These are phyloP conservation scores for Scheffersomyces stipitis DNA, from an alignment of 805 yeast species.

Conservation along the genomic window DNA sequence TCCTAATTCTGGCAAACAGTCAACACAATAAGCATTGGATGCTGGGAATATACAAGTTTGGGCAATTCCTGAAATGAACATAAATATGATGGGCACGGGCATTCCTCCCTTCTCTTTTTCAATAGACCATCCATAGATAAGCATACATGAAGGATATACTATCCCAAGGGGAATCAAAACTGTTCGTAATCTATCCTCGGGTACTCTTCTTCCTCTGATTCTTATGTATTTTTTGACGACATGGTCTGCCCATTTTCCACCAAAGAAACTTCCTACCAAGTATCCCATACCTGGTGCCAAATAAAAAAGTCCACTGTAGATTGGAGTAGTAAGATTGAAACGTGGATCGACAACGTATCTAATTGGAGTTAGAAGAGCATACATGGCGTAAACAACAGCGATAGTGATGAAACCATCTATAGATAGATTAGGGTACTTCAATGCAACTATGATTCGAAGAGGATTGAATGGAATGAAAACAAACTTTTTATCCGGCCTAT, in stretches of 20 bases:
- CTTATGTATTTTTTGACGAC: conserved; percentile 44
- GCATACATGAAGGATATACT: conserved; percentile 42
- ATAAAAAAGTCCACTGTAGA: conserved; percentile 53
- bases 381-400: conserved; percentile 50
- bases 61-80: conserved; percentile 49
- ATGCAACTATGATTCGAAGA: conserved; percentile 40
- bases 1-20: conserved; percentile 51
- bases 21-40: conserved; percentile 58
- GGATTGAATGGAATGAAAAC: conserved; percentile 49
- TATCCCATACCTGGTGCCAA: conserved; percentile 60
- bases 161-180: conserved; percentile 41
- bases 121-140: conserved; percentile 56
- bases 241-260: conserved; percentile 54
- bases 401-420: conserved; percentile 44
- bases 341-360: conserved; percentile 56
- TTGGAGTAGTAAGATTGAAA: conserved; percentile 47
- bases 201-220: conserved; percentile 44
- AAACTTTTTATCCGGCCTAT: conserved; percentile 33
- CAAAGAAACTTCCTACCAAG: conserved; percentile 47
- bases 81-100: conserved; percentile 50
- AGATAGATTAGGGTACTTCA: conserved; percentile 43
- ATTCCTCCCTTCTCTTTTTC: conserved; percentile 52
- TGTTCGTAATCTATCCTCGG: conserved; percentile 53
- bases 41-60: conserved; percentile 55
- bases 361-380: conserved; percentile 52